phyloP scores from a whole-genome alignment of 352 stramenopile genomes.

The Pythium dissotocum region DNA sequence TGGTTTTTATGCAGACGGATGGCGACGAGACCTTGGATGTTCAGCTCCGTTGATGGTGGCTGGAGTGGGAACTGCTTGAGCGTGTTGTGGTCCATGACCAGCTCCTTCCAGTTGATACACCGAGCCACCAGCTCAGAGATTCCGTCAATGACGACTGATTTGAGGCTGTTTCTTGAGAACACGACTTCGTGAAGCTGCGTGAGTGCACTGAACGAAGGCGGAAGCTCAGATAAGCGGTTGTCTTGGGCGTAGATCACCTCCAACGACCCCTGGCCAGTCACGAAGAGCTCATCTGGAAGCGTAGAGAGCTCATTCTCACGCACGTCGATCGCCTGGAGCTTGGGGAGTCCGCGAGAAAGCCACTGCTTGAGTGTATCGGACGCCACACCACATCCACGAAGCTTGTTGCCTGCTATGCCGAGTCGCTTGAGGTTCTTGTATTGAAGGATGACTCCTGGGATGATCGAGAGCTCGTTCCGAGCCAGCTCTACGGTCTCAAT shows the following conservation, averaged over 20 bases:
- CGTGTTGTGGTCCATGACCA: slow-evolving; percentile 47
- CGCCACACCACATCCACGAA: slow-evolving; percentile 5
- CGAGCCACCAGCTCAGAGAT: slow-evolving; percentile 12
- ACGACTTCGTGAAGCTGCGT: slow-evolving; percentile 29
- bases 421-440: slow-evolving; percentile 18
- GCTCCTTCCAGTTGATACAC: slow-evolving; percentile 14
- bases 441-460: slow-evolving; percentile 13
- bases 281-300: slow-evolving; percentile 41
- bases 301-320: slow-evolving; percentile 36
- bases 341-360: slow-evolving; percentile 3
- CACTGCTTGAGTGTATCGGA: not conserved
- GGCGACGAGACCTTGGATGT: not conserved
- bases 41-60: not conserved
- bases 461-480: slow-evolving; percentile 21
- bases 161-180: slow-evolving; percentile 45
- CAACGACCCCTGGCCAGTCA: slow-evolving; percentile 30
- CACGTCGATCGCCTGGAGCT: slow-evolving; percentile 20
- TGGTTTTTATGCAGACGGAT: slow-evolving; percentile 30
- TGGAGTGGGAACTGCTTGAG: slow-evolving; percentile 32
- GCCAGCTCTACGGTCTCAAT: slow-evolving; percentile 39
- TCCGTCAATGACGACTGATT: slow-evolving; percentile 2
- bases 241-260: slow-evolving; percentile 39
- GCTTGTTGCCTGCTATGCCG: slow-evolving; percentile 20
- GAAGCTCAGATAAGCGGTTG: slow-evolving; percentile 45
- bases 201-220: slow-evolving; percentile 19